Evolutionary conservation across 2,329 filamentous ascomycete species (phyloP), one percentile per base, ranked within the genome.

Genomic region (Claviceps cyperi): DNA sequence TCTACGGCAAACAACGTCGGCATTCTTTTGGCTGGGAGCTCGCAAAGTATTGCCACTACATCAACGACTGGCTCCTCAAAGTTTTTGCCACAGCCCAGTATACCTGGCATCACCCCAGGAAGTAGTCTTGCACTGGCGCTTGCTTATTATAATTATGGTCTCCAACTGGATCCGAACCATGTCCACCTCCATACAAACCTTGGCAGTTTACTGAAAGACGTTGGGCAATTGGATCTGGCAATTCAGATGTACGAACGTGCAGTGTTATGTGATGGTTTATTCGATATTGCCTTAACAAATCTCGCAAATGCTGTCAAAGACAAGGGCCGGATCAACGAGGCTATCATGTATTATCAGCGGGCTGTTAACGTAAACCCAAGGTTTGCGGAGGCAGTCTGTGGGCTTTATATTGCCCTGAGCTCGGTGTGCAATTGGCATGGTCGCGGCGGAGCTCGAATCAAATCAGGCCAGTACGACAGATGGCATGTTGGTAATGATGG

Each of bases 1-100:
- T 98, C 92, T 0, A 98, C 92, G 0, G 92, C 92, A 0, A 98
- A 98, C 63, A 98, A 98, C 63, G 90, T 98, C 13, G 92, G 92
- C 3, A 98, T 98, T 50, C 74, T 98, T 28, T 78, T 98, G n/a
- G 92, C 92, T 5, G 87, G 92, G 51, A 86, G 97, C 19, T 92
- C 95, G 61, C 89, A 94, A 51, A 52, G 62, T 8, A 56, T 58
- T 24, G 62, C 72, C 19, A 70, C 69, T 13, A 70, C 69, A 13
- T 35, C 53, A 11, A 51, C 52, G 14, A 49, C 43, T 28, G 37
- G 52, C 35, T 50, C 46, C n/a, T 45, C 49, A 13, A 55, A 53
- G 28, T 43, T 51, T 28, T 50, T 52, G 28, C 38, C 55, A 14
- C 62, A 61, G n/a, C 55, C 62, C 21, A 69, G 68, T 14, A 81